Base-by-base conservation (phyloP, 2,329 filamentous ascomycete species). In the Alternaria arborescens region DNA sequence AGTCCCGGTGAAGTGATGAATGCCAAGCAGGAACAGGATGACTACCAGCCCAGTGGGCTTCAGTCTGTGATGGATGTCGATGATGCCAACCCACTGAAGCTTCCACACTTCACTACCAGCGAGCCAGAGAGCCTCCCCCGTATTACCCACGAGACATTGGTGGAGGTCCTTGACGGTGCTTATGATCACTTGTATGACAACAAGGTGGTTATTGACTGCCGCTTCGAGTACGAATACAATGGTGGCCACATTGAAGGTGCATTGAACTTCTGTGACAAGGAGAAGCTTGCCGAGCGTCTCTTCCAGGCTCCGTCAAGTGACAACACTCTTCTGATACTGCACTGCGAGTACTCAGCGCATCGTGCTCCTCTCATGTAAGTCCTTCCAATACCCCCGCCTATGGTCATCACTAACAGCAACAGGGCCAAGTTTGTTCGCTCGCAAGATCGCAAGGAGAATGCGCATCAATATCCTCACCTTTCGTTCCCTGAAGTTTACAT, bases 401-500 rank as follows among this genome's bases (percentile, higher is more conserved):
- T 28, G 22, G 30, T 32, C 47, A 18, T 46, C 30, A 34, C 71
- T 78, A 61, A 78, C 55, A 52, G 26, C 44, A 7, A 3, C 44
- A 85, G 83, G 83, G 95, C 95, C 51, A 93, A 95, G 72, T 93
- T 93, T 78, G 88, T 99, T 63, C 94, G 95, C 68, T 90, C 93
- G 62, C 89, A 92, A 76, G 95, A 99, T 79, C 92, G 95, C 61
- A 88, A 89, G 38, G 85, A 89, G 74, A 99, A 99, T 79, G 88
- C 89, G 55, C 92, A 95, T 78, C 86, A 87, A 67, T 99, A 98
- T 75, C 95, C 95, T 18, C 87, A 85, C 61, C 87, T 99, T 62
- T 93, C 90, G n/a, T 99, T 97, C 74, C 95, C 95, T 2, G 95
- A 99, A 78, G 89, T 98, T 67, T 99, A 99, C 79, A 97, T 99